Evolutionary conservation across 2,329 filamentous ascomycete genomes (phyloP).

Genomic region (Nothophaeocryptopus gaeumannii): DNA sequence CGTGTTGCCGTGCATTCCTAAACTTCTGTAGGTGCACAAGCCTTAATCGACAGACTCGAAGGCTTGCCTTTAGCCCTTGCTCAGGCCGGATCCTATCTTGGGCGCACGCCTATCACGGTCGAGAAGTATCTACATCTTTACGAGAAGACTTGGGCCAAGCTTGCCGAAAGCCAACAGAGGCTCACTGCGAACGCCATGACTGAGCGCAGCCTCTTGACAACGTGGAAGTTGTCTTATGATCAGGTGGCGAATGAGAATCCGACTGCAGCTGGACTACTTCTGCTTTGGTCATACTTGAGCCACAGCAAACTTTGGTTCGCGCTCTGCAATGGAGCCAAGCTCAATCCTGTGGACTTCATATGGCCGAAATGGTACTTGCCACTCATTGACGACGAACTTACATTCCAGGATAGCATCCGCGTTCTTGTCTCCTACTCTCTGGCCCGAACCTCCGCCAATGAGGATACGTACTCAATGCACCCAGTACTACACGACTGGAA

Average conservation of each 20-base stretch:
- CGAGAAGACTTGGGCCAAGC: neutral
- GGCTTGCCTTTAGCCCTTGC: conserved; percentile 12
- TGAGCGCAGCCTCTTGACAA: conserved; percentile 28
- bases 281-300: conserved; percentile 10
- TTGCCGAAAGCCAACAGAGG: neutral
- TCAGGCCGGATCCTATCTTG: conserved; percentile 11
- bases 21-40: neutral
- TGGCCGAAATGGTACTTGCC: no score
- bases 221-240: conserved; percentile 35
- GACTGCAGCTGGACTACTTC: conserved; percentile 27
- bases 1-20: neutral
- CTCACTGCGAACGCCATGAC: neutral
- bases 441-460: no score
- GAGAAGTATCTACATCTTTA: conserved; percentile 2
- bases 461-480: no score
- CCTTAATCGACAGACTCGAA: conserved; percentile 1
- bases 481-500: no score
- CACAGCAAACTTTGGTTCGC: conserved; percentile 1
- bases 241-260: conserved; percentile 25
- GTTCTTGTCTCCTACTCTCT: no score
- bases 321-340: neutral
- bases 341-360: no score
- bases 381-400: no score
- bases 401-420: no score
- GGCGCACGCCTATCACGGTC: neutral